Base-by-base conservation (phyloP, 2,329 filamentous ascomycete species). In the Colletotrichum higginsianum region DNA sequence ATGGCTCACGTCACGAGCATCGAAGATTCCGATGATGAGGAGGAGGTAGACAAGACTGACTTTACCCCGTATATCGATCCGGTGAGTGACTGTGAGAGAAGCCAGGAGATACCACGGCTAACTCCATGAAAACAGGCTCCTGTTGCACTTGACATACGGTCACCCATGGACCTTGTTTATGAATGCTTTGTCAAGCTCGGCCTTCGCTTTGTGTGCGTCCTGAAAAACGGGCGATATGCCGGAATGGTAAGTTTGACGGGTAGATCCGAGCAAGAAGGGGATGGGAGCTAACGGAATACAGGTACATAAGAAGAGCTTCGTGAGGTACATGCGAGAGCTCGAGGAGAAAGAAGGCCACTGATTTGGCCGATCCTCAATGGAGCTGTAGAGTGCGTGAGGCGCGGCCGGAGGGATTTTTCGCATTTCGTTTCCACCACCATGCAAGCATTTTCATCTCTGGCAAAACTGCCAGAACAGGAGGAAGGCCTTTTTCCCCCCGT, bases 171-270 rank as follows among this genome's bases (percentile, higher is more conserved):
- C 79, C 84, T 99, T 49, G 96, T 98, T 4, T 98, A 98, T 77
- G 96, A 99, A 80, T 96, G 95, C 78, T 99, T 98, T 80, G 93
- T 94, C 61, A 99, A 99, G 82, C 86, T 99, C 11, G 96, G 96
- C 1, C 82, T 99, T 75, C 88, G 96, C 73, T 98, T 98, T 81
- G 92, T 99, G 61, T 98, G 96, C 79, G 95, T 98, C 5, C 84
- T 96, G 35, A 89, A 89, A 66, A 91, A 98, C 75, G 96, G 96
- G 30, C 90, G 90, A 73, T 99, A 94, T 82, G 93, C 93, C 2
- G 96, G 96, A 73, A 89, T 99, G 86, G 94, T 97, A 81, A 84
- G 91, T 84, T 13, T 9, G 40, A 9, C 50, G 5, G 4, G 15
- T 7, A 15, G 1, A 2, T 21, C 2, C 26, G 44, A 30, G 4